Percentiles rank a stretch among this genome's conserved stretches.
These are phyloP conservation scores for Astrothelium subdiscretum DNA, from an alignment of 495 filamentous ascomycete genomes.

Conservation along the genomic window DNA sequence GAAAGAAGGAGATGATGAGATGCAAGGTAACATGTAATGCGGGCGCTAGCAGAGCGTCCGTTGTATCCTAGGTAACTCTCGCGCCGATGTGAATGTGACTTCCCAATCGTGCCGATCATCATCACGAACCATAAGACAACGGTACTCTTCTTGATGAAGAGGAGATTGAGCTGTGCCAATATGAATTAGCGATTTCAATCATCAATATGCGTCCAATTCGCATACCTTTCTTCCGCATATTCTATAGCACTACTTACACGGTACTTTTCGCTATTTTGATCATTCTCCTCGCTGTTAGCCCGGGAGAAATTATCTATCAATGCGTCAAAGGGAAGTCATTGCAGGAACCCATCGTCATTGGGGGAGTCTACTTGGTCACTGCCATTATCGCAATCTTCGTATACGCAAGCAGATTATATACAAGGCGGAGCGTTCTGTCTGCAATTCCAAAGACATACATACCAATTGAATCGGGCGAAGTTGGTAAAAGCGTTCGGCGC, in stretches of 20 bases:
- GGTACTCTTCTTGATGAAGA: too few species aligned
- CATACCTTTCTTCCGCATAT: conserved; percentile 57
- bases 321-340: conserved; percentile 32
- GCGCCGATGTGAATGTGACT: too few species aligned
- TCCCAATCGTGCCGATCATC: too few species aligned
- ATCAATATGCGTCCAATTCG: conserved; percentile 25
- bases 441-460: conserved; percentile 78
- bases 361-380: conserved; percentile 65
- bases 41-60: too few species aligned
- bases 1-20: too few species aligned
- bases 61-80: too few species aligned
- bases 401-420: conserved; percentile 80
- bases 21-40: too few species aligned
- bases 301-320: conserved; percentile 63
- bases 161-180: too few species aligned
- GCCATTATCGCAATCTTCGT: conserved; percentile 59
- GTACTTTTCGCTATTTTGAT: conserved; percentile 62
- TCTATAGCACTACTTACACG: conserved; percentile 72
- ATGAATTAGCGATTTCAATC: not conserved
- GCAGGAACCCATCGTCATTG: conserved; percentile 77
- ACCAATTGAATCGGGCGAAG: conserved; percentile 67
- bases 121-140: too few species aligned
- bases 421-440: conserved; percentile 62
- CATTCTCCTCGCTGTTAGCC: conserved; percentile 66
- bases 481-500: conserved; percentile 57